These are phyloP conservation scores for Tulasnella sp. DNA, from an alignment of 768 basidiomycete genomes.

Conservation along the genomic window DNA sequence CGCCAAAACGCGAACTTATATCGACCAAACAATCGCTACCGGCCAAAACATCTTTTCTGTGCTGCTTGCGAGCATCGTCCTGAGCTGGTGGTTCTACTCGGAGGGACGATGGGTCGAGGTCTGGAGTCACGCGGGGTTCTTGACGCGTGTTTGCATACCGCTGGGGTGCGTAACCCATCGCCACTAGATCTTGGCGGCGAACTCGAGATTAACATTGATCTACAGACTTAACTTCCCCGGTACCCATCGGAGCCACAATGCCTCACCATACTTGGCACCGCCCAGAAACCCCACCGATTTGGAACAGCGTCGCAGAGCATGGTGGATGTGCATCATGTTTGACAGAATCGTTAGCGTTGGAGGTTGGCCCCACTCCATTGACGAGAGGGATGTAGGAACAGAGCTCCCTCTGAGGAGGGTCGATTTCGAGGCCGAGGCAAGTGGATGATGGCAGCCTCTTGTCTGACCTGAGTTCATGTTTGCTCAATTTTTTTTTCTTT, in stretches of 20 bases:
- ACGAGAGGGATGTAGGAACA: conserved; percentile 82
- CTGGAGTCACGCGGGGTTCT: conserved; percentile 88
- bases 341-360: conserved; percentile 81
- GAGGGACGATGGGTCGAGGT: conserved; percentile 90
- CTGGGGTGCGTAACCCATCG: conserved; percentile 50
- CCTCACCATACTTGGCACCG: conserved; percentile 66
- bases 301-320: conserved; percentile 77
- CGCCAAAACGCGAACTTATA: conserved; percentile 82
- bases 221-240: conserved; percentile 73
- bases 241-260: conserved; percentile 57
- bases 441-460: conserved; percentile 37
- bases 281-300: conserved; percentile 75
- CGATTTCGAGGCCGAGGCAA: conserved; percentile 77
- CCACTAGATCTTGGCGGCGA: neutral
- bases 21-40: conserved; percentile 87
- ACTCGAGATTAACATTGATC: neutral
- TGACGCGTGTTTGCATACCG: conserved; percentile 79
- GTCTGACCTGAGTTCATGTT: neutral
- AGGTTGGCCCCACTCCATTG: conserved; percentile 84
- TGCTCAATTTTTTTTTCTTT: neutral
- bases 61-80: conserved; percentile 81
- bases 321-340: conserved; percentile 91
- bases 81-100: conserved; percentile 91
- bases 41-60: conserved; percentile 86
- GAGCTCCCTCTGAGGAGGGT: conserved; percentile 74